A percentile compares a stretch with the other conserved stretches of the same genome.
These are phyloP conservation scores for Barnettozyma sucrosica DNA, from an alignment of 805 yeast species.

Conservation along the genomic window DNA sequence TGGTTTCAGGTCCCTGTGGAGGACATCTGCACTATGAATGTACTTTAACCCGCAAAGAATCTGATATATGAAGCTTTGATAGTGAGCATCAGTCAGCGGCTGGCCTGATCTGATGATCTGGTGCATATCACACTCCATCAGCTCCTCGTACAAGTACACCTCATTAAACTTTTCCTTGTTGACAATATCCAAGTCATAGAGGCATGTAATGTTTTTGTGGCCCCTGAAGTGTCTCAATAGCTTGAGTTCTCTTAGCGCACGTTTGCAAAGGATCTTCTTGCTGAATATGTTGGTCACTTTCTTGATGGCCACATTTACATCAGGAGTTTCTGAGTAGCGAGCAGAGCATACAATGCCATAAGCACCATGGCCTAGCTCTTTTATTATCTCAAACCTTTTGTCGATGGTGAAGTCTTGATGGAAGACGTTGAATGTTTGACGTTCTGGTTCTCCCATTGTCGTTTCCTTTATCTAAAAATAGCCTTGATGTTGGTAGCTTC, in stretches of 20 bases:
- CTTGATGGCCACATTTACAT: conserved; percentile 88
- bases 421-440: conserved; percentile 56
- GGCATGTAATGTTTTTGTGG: conserved; percentile 91
- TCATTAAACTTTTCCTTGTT: conserved; percentile 73
- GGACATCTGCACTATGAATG: conserved; percentile 86
- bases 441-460: conserved; percentile 29
- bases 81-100: conserved; percentile 89
- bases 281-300: conserved; percentile 92
- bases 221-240: conserved; percentile 89
- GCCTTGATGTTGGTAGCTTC: not conserved
- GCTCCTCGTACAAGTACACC: conserved; percentile 86
- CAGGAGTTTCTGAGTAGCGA: conserved; percentile 63
- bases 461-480: not conserved
- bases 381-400: conserved; percentile 77
- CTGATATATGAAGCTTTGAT: conserved; percentile 89
- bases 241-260: conserved; percentile 88
- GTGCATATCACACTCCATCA: conserved; percentile 98
- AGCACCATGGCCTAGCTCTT: conserved; percentile 97
- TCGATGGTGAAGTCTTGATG: conserved; percentile 93
- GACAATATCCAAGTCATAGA: conserved; percentile 90
- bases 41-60: conserved; percentile 85
- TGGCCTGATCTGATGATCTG: conserved; percentile 94
- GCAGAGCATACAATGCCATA: conserved; percentile 97
- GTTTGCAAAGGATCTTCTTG: conserved; percentile 83
- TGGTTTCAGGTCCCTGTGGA: conserved; percentile 93